A percentile compares a stretch with the other conserved stretches of the same genome.
These are phyloP conservation scores for Lolium multiflorum DNA, from an alignment of 176 grass and related monocot genomes.

Conservation along the genomic window DNA sequence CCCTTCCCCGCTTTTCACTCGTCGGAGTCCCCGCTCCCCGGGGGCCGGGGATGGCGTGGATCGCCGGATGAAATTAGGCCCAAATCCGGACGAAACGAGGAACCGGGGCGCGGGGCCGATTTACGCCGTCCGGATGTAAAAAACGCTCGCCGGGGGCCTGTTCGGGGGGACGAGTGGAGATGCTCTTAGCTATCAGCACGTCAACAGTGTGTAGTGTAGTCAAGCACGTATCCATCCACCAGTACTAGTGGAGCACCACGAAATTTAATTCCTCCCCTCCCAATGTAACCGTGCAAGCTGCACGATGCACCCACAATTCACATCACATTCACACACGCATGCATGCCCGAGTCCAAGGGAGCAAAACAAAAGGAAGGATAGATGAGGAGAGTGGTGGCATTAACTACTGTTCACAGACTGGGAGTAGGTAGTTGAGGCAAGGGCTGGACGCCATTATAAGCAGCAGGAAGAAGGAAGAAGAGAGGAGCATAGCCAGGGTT, in stretches of 20 bases:
- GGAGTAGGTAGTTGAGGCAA: slow-evolving; percentile 45
- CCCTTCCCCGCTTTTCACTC: too few species aligned
- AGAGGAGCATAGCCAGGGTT: slow-evolving; percentile 39
- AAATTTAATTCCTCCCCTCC: slow-evolving; percentile 17
- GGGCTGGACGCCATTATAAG: slow-evolving; percentile 47
- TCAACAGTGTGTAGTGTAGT: slow-evolving; percentile 12
- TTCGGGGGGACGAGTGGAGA: too few species aligned
- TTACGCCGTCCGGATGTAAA: too few species aligned
- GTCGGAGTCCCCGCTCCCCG: too few species aligned
- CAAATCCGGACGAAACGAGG: too few species aligned
- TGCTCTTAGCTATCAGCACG: neutral
- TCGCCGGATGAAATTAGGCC: too few species aligned
- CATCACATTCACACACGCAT: slow-evolving; percentile 32
- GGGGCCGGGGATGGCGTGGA: too few species aligned
- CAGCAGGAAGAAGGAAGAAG: slow-evolving; percentile 19
- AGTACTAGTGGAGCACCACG: neutral
- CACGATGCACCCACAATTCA: neutral
- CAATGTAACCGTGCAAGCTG: slow-evolving; percentile 14
- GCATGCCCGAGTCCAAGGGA: slow-evolving; percentile 49
- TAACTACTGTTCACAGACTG: slow-evolving; percentile 35
- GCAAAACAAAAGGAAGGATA: slow-evolving; percentile 56
- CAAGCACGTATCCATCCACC: slow-evolving; percentile 1
- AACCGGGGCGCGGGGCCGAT: too few species aligned
- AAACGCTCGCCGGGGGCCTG: too few species aligned
- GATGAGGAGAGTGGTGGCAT: slow-evolving; percentile 33